A percentile compares a stretch with the other conserved stretches of the same genome.
Conservation (phyloP, 208 protist genomes). For the Tritrichomonas foetus region DNA sequence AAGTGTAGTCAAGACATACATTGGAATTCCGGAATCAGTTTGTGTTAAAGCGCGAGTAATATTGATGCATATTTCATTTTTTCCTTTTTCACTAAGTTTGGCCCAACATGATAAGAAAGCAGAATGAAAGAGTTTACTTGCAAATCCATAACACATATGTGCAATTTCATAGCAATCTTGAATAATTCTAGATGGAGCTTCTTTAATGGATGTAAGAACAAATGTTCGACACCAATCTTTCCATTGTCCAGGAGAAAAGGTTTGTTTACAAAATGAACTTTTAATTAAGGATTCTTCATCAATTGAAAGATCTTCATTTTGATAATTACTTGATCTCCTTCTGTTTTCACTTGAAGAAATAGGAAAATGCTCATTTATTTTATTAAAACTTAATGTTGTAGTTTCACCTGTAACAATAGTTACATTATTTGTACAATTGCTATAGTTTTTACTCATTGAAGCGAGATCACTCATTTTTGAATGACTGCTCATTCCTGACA, state of each 20-base stretch:
- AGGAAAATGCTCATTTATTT: too few relatives aligned
- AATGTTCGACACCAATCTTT: background rate
- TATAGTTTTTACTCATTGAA: too few relatives aligned
- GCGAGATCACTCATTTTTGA: too few relatives aligned
- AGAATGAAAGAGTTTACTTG: background rate
- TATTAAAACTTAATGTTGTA: too few relatives aligned
- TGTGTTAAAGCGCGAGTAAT: background rate
- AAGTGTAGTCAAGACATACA: constrained; percentile 9
- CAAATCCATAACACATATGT: background rate
- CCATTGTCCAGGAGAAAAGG: background rate
- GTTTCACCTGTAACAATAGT: too few relatives aligned
- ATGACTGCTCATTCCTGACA: too few relatives aligned
- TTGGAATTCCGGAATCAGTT: constrained; percentile 6
- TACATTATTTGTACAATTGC: too few relatives aligned
- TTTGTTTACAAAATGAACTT: background rate
- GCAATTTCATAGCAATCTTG: background rate
- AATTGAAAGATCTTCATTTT: too few relatives aligned
- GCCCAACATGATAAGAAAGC: background rate
- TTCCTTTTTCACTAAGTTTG: background rate
- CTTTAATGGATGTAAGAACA: background rate
- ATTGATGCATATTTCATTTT: background rate
- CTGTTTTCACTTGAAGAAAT: too few relatives aligned
- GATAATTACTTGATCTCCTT: too few relatives aligned
- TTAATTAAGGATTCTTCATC: too few relatives aligned
- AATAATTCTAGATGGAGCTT: background rate